phyloP scores from a whole-genome alignment of 2,329 filamentous ascomycete species.

The Ceratocystiopsis sp. region DNA sequence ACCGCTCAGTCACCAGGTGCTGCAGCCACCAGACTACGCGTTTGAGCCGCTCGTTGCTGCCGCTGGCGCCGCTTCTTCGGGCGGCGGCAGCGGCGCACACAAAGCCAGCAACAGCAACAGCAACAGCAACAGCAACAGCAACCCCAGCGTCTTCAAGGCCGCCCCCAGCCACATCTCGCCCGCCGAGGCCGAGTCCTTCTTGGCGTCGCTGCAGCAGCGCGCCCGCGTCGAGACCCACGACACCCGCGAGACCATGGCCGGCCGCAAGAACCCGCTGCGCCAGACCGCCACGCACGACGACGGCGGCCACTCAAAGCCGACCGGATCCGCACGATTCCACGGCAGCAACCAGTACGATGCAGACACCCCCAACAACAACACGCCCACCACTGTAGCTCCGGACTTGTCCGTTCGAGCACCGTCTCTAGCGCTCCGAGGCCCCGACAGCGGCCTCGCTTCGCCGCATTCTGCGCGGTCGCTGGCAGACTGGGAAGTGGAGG shows the following conservation, averaged over 20 bases:
- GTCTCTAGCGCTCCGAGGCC: constrained; percentile 48
- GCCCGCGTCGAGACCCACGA: constrained; percentile 10
- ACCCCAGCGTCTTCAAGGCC: constrained; percentile 1
- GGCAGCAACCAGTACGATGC: constrained; percentile 15
- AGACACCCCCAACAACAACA: constrained; percentile 7
- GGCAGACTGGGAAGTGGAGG: constrained; percentile 99
- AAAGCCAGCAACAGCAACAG: too few relatives aligned
- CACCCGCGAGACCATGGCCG: neutral
- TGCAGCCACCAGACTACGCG: too few relatives aligned
- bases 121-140: too few relatives aligned
- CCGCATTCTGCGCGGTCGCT: constrained; percentile 89
- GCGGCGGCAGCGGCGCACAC: too few relatives aligned
- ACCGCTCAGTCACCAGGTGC: neutral
- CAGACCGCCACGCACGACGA: constrained; percentile 1
- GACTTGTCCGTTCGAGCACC: constrained; percentile 88
- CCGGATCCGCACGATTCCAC: neutral
- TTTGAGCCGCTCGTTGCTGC: too few relatives aligned
- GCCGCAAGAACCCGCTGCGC: neutral
- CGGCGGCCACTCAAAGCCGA: constrained; percentile 6
- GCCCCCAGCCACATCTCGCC: constrained; percentile 11
- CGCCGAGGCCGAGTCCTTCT: constrained; percentile 11
- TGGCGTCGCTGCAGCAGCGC: constrained; percentile 8
- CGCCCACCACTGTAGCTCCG: constrained; percentile 80
- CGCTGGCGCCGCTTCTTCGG: neutral
- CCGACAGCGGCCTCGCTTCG: constrained; percentile 56